Base-by-base conservation (phyloP, 164 flowering plant species). In the Kalanchoe fedtschenkoi region DNA sequence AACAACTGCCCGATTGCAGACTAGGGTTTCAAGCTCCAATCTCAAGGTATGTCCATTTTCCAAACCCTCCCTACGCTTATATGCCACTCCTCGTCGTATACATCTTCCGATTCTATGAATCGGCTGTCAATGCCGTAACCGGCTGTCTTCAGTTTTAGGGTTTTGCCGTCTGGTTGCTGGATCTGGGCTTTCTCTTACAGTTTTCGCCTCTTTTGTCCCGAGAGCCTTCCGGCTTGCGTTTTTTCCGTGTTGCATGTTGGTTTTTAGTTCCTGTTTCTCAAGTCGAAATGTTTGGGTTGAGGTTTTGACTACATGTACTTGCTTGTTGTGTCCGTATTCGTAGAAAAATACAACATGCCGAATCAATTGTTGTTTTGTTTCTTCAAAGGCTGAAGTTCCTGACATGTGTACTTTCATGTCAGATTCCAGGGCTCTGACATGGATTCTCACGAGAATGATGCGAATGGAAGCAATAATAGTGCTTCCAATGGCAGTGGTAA, bases 401-500 rank as follows among this genome's bases (percentile, higher is more conserved):
- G 30, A 11, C 4, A 3, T 51, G 30, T 51, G 21, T 37, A 1
- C 2, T 26, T 51, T 9, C 6, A 21, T 24, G 2, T 26, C 32
- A 26, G 6, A 28, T 24, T 26, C 14, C 6, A 51, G 33, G 11
- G 32, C 17, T 51, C 26, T 51, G 56, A 26, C 32, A 51, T 51
- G 56, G 56, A 51, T 51, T 51, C 56, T 26, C 56, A 51, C 26
- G 56, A 51, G 30, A 7, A n/a, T 3, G 32, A 1, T 24, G 32
- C 32, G 7, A 51, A 51, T 26, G 56, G 56, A 24, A 26, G 4
- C 28, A 9, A 6, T 2, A 26, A 51, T 51, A 32, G 32, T 13
- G 17, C 1, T 26, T 3, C 17, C 0, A 51, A 51, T 26, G 32
- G 32, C 15, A 64, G 56, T 33, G 76, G 72, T 6, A 67, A 68